These are phyloP conservation scores for Penicillium sp. DNA, from an alignment of 2,329 filamentous ascomycete genomes.

Conservation along the genomic window DNA sequence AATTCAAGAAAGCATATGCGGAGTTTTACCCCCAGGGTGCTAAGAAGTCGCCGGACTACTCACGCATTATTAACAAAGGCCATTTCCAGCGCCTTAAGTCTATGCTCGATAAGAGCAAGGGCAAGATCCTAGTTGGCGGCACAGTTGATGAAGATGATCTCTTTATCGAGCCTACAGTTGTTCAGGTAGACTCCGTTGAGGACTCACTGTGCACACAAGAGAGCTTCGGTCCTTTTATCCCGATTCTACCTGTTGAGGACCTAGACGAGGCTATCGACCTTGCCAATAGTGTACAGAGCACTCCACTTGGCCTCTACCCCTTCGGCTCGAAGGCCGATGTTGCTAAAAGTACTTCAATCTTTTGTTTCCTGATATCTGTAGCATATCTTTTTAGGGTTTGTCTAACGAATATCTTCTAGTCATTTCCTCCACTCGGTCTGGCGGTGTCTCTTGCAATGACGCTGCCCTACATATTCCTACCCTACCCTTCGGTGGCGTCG, in stretches of 20 bases:
- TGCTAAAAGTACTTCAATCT: slow-evolving; percentile 61
- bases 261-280: slow-evolving; percentile 85
- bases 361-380: slow-evolving; percentile 20
- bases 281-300: slow-evolving; percentile 79
- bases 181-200: slow-evolving; percentile 74
- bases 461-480: slow-evolving; percentile 73
- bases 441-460: slow-evolving; percentile 63
- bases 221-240: slow-evolving; percentile 90
- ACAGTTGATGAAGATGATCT: slow-evolving; percentile 76
- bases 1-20: slow-evolving; percentile 70
- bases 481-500: slow-evolving; percentile 80
- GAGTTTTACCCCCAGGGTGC: slow-evolving; percentile 85
- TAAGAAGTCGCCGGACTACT: slow-evolving; percentile 75
- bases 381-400: too few species aligned
- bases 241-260: slow-evolving; percentile 74
- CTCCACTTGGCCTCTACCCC: slow-evolving; percentile 79
- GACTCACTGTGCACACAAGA: slow-evolving; percentile 82
- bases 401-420: slow-evolving; percentile 48
- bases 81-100: slow-evolving; percentile 83
- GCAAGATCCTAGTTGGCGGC: slow-evolving; percentile 86
- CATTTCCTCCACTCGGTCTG: slow-evolving; percentile 65
- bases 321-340: slow-evolving; percentile 84
- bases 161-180: slow-evolving; percentile 90
- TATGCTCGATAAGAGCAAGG: slow-evolving; percentile 80
- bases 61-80: slow-evolving; percentile 76